Base-by-base conservation (phyloP, 2,329 filamentous ascomycete species). In the Diaporthe ampelina region DNA sequence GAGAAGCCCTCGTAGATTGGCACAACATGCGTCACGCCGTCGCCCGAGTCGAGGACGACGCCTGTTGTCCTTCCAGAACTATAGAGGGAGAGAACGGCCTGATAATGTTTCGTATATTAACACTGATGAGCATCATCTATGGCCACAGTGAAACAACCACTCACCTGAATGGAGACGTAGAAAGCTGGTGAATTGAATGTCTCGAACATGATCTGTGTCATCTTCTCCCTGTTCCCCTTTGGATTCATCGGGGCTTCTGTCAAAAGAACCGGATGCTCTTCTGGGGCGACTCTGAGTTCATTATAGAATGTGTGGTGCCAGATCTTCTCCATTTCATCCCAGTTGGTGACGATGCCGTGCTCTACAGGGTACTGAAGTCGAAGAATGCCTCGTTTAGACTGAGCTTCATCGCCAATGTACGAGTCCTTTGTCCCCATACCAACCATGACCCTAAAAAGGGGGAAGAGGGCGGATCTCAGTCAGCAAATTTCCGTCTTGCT, bases 291-390 rank as follows among this genome's bases (percentile, higher is more conserved):
- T 96, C 97, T 96, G 85, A 99, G 92, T 92, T 99, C 97, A 90
- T 99, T 99, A 94, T 98, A 99, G 92, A 99, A 99, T 85, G 97
- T 98, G 94, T 99, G 97, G 89, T 99, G 97, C 97, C 97, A 99
- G 83, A 99, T 98, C 94, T 98, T 98, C 92, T 98, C 97, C 97
- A 98, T 98, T 88, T 98, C 97, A 87, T 99, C 97, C 97, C 97
- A 99, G 94, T 98, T 98, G 90, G 97, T 99, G 86, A 99, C 97
- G 83, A 99, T 97, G 97, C 97, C 97, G 93, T 99, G 97, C 92
- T 99, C 97, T 86, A 99, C 99, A 85, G 97, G 97, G 90, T 99
- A 99, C 91, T 97, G 94, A 86, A 99, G 92, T 79, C 96, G 98
- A 82, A 99, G 93, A 90, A 99, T 98, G 98, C 97, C 97, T 97